Evolutionary conservation across 345 rosid species (phyloP), one percentile per base, ranked within the genome.

Genomic region (Trapa bicornis): DNA sequence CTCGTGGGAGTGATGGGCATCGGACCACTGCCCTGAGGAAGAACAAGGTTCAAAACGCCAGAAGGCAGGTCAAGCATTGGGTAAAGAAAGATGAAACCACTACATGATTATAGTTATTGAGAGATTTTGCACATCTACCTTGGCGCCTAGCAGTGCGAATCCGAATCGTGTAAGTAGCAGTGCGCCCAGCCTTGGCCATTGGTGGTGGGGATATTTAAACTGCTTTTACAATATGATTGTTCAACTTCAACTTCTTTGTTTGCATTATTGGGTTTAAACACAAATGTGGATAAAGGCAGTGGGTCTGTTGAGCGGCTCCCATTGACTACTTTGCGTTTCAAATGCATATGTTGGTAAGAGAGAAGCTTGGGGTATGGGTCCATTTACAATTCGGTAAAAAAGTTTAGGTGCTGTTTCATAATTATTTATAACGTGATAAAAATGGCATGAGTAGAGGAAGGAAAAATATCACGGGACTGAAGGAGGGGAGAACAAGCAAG

Each of bases 51-150:
- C 74, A 54, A 57, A 74, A 76, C 66, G 50, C 75, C 16, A 74
- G 78, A 74, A 83, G 68, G 37, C 84, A 58, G 58, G 76, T 16
- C 43, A 71, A 53, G 16, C 83, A 78, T 42, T 84, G 92, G 92
- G 67, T 83, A 42, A 75, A 68, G 71, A 84, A 67, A 70, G 85
- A 75, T 9, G 64, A 71, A 54, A 68, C 64, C 38, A 33, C 73
- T 74, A 57, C 68, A 42, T 67, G 67, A 22, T 83, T 63, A 75
- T 0, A 8, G 36, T 47, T 66, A n/a, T 8, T 47, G 35, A 6
- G 60, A 54, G n/a, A 2, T 37, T 41, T 1, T 37, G 60, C 22
- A 54, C 22, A 54, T 54, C 33, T 1, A 1, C 60, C 1, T 54
- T 10, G 2, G 14, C 35, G 7, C 33, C 35, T n/a, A 50, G 56